These are phyloP conservation scores for Pleurotus ostreatus DNA, from an alignment of 768 basidiomycete genomes.

Conservation along the genomic window DNA sequence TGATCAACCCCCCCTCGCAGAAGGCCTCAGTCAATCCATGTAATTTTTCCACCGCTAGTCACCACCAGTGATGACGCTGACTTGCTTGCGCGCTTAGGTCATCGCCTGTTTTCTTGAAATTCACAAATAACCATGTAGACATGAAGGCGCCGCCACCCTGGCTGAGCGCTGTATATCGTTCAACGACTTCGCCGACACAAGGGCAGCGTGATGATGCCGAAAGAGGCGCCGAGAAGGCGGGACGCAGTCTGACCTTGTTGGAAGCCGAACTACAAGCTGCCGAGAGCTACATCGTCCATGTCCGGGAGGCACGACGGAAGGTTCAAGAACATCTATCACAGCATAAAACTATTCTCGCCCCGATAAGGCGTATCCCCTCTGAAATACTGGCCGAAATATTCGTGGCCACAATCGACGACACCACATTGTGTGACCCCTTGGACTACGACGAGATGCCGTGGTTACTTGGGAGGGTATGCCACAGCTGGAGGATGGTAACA, in stretches of 20 bases:
- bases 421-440: not conserved
- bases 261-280: conserved; percentile 1
- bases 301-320: not conserved
- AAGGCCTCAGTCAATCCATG: no score
- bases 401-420: not conserved
- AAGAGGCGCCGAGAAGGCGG: not conserved
- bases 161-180: not conserved
- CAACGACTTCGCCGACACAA: not conserved
- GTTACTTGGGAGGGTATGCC: conserved; percentile 4
- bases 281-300: not conserved
- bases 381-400: conserved; percentile 4
- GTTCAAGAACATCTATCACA: not conserved
- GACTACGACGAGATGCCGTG: not conserved
- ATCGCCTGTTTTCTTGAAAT: not conserved
- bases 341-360: not conserved
- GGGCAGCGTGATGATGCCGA: not conserved
- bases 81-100: no score
- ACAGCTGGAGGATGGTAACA: not conserved
- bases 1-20: no score
- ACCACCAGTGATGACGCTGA: no score
- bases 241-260: not conserved
- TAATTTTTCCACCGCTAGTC: no score
- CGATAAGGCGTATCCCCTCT: conserved; percentile 5
- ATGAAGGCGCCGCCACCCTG: not conserved
- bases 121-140: not conserved